Conservation (phyloP, 805 yeast genomes). For the Dipodascopsis uninucleata region DNA sequence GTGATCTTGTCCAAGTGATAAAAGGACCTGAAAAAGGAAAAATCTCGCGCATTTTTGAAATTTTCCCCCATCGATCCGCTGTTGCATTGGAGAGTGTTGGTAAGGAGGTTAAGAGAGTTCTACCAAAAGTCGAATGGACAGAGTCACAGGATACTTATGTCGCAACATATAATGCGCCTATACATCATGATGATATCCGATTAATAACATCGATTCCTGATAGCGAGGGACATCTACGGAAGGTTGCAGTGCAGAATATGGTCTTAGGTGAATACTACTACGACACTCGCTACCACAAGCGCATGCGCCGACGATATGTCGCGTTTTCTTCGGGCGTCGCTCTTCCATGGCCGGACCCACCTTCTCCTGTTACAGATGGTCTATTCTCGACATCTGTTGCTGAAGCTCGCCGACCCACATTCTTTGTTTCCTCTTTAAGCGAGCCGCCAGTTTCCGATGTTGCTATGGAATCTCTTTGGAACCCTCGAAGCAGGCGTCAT, state of each 20-base stretch:
- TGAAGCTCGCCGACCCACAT: conserved; percentile 57
- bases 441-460: conserved; percentile 65
- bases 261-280: conserved; percentile 65
- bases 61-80: conserved; percentile 58
- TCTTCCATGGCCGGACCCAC: conserved; percentile 83
- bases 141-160: conserved; percentile 70
- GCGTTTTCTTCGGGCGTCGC: conserved; percentile 62
- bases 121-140: conserved; percentile 72
- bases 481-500: conserved; percentile 66
- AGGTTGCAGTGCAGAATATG: conserved; percentile 76
- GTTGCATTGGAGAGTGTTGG: conserved; percentile 65
- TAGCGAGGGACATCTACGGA: conserved; percentile 56
- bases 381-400: conserved; percentile 12
- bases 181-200: conserved; percentile 58
- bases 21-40: conserved; percentile 70
- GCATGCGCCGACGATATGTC: conserved; percentile 76
- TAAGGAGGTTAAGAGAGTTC: conserved; percentile 55
- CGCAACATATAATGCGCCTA: conserved; percentile 61
- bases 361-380: conserved; percentile 44
- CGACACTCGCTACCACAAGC: conserved; percentile 66
- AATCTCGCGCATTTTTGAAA: conserved; percentile 61
- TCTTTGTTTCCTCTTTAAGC: conserved; percentile 63
- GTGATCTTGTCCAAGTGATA: conserved; percentile 59
- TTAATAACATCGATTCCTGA: conserved; percentile 75
- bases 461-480: conserved; percentile 66